phyloP scores from a whole-genome alignment of 805 yeast genomes.

The Ogataea angusta region DNA sequence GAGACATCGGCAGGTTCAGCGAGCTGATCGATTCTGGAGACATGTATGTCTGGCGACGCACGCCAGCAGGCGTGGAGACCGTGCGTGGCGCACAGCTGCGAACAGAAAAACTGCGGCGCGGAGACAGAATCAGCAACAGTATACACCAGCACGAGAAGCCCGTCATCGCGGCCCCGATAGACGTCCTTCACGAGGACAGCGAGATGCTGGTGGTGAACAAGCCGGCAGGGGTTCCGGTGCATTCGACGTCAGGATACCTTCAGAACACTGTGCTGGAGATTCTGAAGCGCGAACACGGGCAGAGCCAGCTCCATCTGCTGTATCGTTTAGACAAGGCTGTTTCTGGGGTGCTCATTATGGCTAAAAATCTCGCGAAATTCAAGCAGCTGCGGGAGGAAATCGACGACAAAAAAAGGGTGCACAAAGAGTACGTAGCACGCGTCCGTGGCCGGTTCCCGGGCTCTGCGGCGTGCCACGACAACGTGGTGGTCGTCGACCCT shows the following conservation, averaged over 20 bases:
- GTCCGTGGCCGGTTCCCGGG: constrained; percentile 39
- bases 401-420: constrained; percentile 3
- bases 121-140: constrained; percentile 28
- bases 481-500: constrained; percentile 29
- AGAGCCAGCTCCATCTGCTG: constrained; percentile 30
- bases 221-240: constrained; percentile 54
- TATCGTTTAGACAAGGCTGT: constrained; percentile 53
- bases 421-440: constrained; percentile 44
- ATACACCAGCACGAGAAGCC: constrained; percentile 48
- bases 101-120: constrained; percentile 12
- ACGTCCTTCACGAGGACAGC: constrained; percentile 36
- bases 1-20: constrained; percentile 11
- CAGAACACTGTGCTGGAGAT: constrained; percentile 45
- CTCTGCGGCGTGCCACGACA: constrained; percentile 31
- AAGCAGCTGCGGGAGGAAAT: constrained; percentile 29
- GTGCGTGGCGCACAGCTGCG: constrained; percentile 12
- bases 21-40: constrained; percentile 13
- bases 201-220: constrained; percentile 44
- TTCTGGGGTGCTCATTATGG: constrained; percentile 47
- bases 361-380: constrained; percentile 31
- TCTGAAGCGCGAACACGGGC: constrained; percentile 30
- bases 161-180: constrained; percentile 25
- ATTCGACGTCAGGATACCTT: constrained; percentile 45
- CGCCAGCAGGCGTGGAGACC: background rate
- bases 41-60: constrained; percentile 11